Percentiles rank a stretch among this genome's conserved stretches.
Conservation (phyloP, 1,139 yeast species). For the Taiozyma onychis region DNA sequence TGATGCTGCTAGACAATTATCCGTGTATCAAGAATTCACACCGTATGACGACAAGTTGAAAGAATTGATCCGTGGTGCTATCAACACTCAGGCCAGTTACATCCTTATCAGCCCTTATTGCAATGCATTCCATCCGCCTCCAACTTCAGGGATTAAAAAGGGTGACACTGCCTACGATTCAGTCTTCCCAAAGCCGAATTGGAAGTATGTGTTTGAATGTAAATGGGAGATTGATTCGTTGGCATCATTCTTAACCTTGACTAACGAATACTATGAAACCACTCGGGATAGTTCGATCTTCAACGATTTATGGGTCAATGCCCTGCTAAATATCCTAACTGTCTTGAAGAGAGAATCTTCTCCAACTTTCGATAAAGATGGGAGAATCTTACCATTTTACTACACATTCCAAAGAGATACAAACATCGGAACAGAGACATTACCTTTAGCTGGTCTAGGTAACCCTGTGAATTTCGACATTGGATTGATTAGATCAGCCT, state of each 20-base stretch:
- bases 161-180: conserved; percentile 56
- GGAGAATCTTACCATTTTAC: conserved; percentile 42
- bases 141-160: conserved; percentile 45
- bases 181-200: conserved; percentile 66
- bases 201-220: conserved; percentile 77
- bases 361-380: conserved; percentile 60
- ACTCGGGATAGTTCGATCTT: conserved; percentile 49
- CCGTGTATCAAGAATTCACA: conserved; percentile 65
- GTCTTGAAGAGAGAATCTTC: conserved; percentile 57
- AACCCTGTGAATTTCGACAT: conserved; percentile 73
- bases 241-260: conserved; percentile 72
- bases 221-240: conserved; percentile 85
- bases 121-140: conserved; percentile 89
- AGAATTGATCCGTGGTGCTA: conserved; percentile 67
- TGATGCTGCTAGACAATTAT: conserved; percentile 79
- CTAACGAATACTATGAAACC: conserved; percentile 61
- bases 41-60: conserved; percentile 44
- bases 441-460: conserved; percentile 73
- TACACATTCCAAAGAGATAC: conserved; percentile 75
- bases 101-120: conserved; percentile 68
- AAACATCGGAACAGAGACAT: conserved; percentile 73
- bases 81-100: conserved; percentile 68
- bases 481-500: conserved; percentile 77
- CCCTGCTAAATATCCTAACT: conserved; percentile 46
- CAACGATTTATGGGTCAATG: conserved; percentile 51